Evolutionary conservation across 345 rosid species (phyloP).

Genomic region (Eucalyptus grandis): DNA sequence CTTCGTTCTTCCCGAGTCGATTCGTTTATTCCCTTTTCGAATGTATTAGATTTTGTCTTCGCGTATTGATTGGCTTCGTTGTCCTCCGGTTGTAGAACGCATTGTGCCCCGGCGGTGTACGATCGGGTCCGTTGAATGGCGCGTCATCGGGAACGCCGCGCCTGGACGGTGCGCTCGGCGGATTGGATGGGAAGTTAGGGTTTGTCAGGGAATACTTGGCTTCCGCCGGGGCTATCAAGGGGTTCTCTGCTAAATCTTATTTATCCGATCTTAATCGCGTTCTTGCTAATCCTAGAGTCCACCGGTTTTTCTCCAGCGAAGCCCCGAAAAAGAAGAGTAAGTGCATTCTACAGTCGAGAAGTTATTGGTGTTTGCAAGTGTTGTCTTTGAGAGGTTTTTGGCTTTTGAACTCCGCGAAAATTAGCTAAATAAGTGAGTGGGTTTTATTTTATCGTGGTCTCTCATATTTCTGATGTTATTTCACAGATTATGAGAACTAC

Average conservation of each 20-base stretch:
- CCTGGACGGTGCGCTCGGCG: conserved; percentile 3
- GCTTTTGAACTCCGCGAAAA: neutral
- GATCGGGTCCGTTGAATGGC: conserved; percentile 14
- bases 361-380: neutral
- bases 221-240: conserved; percentile 29
- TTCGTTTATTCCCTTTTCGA: neutral
- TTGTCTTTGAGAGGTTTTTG: neutral
- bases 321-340: conserved; percentile 70
- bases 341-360: neutral
- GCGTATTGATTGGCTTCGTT: neutral
- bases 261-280: conserved; percentile 36
- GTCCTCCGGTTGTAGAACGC: conserved; percentile 7
- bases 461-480: too few relatives aligned
- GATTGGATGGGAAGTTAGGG: conserved; percentile 28
- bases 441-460: neutral
- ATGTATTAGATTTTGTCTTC: neutral
- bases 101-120: conserved; percentile 8
- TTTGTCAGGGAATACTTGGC: conserved; percentile 43
- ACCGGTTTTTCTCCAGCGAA: conserved; percentile 57
- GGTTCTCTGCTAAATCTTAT: neutral
- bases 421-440: neutral
- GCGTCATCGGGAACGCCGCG: neutral
- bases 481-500: conserved; percentile 80
- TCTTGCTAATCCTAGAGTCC: conserved; percentile 56
- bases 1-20: neutral